These are phyloP conservation scores for Podospora anserina DNA, from an alignment of 495 filamentous ascomycete genomes.

Conservation along the genomic window DNA sequence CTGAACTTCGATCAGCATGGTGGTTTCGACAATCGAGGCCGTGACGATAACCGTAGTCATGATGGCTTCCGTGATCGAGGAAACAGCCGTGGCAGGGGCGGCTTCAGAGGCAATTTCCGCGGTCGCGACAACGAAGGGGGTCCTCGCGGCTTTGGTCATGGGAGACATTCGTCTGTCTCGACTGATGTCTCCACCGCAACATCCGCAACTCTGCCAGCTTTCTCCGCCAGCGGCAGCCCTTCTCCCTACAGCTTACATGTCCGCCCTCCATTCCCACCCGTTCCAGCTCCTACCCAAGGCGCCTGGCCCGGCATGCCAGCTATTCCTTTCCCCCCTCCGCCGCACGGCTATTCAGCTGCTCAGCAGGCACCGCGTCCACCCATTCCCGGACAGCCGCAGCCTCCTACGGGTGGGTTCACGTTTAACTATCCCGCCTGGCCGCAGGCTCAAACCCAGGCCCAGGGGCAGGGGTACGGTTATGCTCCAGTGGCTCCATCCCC, in stretches of 20 bases:
- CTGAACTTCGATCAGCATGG: not conserved
- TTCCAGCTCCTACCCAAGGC: not conserved
- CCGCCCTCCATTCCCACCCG: not conserved
- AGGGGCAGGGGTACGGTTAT: not conserved
- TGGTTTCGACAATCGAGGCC: not conserved
- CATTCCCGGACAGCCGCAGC: not conserved
- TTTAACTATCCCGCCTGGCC: not conserved
- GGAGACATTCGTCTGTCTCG: constrained; percentile 26
- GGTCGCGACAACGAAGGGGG: not conserved
- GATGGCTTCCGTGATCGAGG: constrained; percentile 42
- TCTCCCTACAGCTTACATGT: not conserved
- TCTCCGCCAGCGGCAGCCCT: not conserved
- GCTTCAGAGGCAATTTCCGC: constrained; percentile 24
- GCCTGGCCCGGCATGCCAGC: not conserved
- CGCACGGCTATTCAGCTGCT: not conserved
- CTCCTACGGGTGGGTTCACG: not conserved
- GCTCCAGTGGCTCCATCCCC: not conserved
- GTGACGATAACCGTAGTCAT: constrained; percentile 11
- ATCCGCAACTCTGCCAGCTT: constrained; percentile 45
- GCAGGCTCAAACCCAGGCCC: not conserved
- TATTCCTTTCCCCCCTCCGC: not conserved
- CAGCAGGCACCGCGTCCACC: not conserved
- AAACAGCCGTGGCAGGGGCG: constrained; percentile 34
- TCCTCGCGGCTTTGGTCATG: not conserved
- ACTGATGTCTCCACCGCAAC: constrained; percentile 62